Evolutionary conservation across 2,329 filamentous ascomycete genomes (phyloP).

Genomic region (Ampelomyces quisqualis): DNA sequence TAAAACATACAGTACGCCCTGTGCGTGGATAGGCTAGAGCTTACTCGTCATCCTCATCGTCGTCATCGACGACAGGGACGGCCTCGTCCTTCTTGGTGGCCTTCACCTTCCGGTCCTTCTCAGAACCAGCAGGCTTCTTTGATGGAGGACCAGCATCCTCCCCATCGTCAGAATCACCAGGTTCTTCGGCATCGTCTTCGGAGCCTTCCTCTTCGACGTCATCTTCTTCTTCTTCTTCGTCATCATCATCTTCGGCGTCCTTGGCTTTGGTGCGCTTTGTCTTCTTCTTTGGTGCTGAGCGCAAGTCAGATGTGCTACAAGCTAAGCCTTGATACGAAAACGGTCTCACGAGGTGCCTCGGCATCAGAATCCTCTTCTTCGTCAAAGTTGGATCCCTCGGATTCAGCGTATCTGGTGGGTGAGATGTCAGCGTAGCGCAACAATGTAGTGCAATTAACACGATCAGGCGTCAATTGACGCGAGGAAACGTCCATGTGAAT

Average conservation of each 20-base stretch:
- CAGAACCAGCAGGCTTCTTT: slow-evolving; percentile 40
- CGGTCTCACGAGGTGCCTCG: slow-evolving; percentile 39
- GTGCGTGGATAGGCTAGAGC: too few species aligned
- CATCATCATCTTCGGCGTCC: slow-evolving; percentile 32
- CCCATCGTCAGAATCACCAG: slow-evolving; percentile 27
- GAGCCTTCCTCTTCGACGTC: slow-evolving; percentile 37
- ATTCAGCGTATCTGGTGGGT: slow-evolving; percentile 39
- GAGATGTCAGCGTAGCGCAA: slow-evolving; percentile 17
- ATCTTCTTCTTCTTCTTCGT: slow-evolving; percentile 37
- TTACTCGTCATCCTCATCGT: slow-evolving; percentile 35
- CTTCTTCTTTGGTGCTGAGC: slow-evolving; percentile 39
- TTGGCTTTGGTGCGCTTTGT: slow-evolving; percentile 35
- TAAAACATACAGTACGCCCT: not conserved
- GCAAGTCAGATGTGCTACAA: slow-evolving; percentile 5
- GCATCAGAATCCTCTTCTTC: slow-evolving; percentile 40
- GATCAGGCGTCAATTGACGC: not conserved
- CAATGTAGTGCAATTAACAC: not conserved
- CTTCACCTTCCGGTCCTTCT: slow-evolving; percentile 40
- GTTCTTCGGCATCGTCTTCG: slow-evolving; percentile 28
- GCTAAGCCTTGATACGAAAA: too few species aligned
- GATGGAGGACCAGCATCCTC: slow-evolving; percentile 43
- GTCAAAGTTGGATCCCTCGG: slow-evolving; percentile 41
- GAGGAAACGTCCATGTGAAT: too few species aligned
- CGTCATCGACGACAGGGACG: slow-evolving; percentile 37
- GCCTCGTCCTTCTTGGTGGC: slow-evolving; percentile 29